phyloP scores from a whole-genome alignment of 2,329 filamentous ascomycete species.

The Botryotinia convoluta region DNA sequence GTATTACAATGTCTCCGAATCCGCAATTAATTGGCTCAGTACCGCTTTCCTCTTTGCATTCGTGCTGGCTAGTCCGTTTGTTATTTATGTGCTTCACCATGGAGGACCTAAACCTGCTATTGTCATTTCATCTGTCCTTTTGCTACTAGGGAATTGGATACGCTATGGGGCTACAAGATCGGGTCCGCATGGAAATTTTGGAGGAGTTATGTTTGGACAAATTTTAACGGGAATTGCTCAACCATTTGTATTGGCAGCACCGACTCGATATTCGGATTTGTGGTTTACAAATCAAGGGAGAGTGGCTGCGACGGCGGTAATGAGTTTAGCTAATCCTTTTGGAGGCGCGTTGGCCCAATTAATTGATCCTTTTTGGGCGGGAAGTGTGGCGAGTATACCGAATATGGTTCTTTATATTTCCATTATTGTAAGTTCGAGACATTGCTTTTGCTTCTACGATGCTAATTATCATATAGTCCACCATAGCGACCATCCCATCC shows the following conservation, averaged over 20 bases:
- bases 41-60: constrained; percentile 87
- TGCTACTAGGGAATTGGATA: constrained; percentile 87
- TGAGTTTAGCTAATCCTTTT: constrained; percentile 83
- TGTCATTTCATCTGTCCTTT: constrained; percentile 66
- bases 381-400: constrained; percentile 62
- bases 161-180: constrained; percentile 69
- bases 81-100: constrained; percentile 74
- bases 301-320: constrained; percentile 81
- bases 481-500: constrained; percentile 66
- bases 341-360: constrained; percentile 87
- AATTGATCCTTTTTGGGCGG: constrained; percentile 73
- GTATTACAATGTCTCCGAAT: constrained; percentile 74
- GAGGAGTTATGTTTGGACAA: constrained; percentile 84
- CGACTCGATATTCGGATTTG: constrained; percentile 85
- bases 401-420: constrained; percentile 81
- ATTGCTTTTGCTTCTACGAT: neutral
- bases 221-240: constrained; percentile 86
- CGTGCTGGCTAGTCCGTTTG: constrained; percentile 65
- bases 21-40: constrained; percentile 87
- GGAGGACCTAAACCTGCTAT: constrained; percentile 76
- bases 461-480: constrained; percentile 45
- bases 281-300: constrained; percentile 89
- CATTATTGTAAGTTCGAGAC: constrained; percentile 62
- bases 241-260: constrained; percentile 86
- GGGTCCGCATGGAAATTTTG: constrained; percentile 59